These are phyloP conservation scores for Talaromyces thailandensis DNA, from an alignment of 495 filamentous ascomycete genomes.

Conservation along the genomic window DNA sequence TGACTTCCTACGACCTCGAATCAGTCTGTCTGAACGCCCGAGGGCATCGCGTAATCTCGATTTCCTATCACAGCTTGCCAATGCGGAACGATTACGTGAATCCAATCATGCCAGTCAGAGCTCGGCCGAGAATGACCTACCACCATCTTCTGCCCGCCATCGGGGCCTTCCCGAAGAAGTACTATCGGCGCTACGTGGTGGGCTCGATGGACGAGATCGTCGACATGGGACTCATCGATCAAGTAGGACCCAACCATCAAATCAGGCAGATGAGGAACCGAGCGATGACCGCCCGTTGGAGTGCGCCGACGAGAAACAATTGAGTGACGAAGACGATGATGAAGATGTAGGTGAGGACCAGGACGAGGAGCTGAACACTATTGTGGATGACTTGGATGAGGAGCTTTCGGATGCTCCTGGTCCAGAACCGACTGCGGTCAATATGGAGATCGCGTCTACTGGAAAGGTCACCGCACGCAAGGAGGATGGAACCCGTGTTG, in stretches of 20 bases:
- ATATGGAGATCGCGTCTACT: constrained; percentile 80
- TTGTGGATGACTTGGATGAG: constrained; percentile 86
- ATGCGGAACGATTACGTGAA: constrained; percentile 51
- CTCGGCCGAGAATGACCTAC: constrained; percentile 18
- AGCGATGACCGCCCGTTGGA: constrained; percentile 61
- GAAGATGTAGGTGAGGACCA: constrained; percentile 59
- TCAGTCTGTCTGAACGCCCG: constrained; percentile 75
- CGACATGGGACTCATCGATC: constrained; percentile 41
- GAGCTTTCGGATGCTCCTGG: constrained; percentile 67
- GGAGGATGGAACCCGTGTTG: constrained; percentile 85
- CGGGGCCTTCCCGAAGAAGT: constrained; percentile 21
- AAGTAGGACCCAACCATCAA: constrained; percentile 38
- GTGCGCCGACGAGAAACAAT: constrained; percentile 86
- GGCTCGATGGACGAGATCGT: constrained; percentile 15
- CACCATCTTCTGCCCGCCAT: constrained; percentile 19
- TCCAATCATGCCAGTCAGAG: constrained; percentile 24
- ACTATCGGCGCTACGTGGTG: constrained; percentile 15
- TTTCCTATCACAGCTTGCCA: constrained; percentile 69
- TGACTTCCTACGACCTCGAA: constrained; percentile 89
- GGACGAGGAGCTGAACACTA: constrained; percentile 65
- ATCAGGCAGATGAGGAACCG: constrained; percentile 46
- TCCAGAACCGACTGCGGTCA: constrained; percentile 80
- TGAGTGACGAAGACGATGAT: constrained; percentile 73
- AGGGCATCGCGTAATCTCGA: constrained; percentile 59
- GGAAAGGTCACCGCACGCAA: constrained; percentile 95